These are phyloP conservation scores for Linderniella brevidens DNA, from an alignment of 257 asterid species.

Conservation along the genomic window DNA sequence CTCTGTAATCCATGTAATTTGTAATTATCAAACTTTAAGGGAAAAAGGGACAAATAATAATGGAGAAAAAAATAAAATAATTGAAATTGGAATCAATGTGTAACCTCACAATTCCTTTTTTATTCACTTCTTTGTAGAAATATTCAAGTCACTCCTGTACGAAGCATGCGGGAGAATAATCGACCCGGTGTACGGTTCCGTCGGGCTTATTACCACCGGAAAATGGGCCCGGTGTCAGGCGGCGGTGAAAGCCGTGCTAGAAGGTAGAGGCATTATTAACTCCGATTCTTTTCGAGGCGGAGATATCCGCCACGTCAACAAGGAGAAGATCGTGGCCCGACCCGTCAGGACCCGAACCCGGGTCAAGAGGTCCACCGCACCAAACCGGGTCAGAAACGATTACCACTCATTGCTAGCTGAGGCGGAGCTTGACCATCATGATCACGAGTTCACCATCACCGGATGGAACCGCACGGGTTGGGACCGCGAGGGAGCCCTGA, in stretches of 20 bases:
- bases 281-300: slow-evolving; percentile 32
- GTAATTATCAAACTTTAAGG: too few relatives aligned
- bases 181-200: slow-evolving; percentile 55
- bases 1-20: too few relatives aligned
- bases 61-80: too few relatives aligned
- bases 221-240: slow-evolving; percentile 52
- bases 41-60: too few relatives aligned
- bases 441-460: slow-evolving; percentile 42
- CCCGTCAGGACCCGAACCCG: slow-evolving; percentile 24
- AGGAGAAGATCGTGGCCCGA: slow-evolving; percentile 13
- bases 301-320: slow-evolving; percentile 65
- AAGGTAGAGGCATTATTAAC: slow-evolving; percentile 14
- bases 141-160: slow-evolving; percentile 41
- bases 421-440: slow-evolving; percentile 11
- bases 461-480: slow-evolving; percentile 33
- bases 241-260: slow-evolving; percentile 62
- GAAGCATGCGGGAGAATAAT: slow-evolving; percentile 87
- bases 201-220: slow-evolving; percentile 52
- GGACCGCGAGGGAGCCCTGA: slow-evolving; percentile 24
- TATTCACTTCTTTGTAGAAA: slow-evolving; percentile 16
- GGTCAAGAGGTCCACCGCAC: slow-evolving; percentile 21
- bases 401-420: slow-evolving; percentile 4
- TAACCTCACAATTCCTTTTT: too few relatives aligned
- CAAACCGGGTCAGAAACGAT: not conserved
- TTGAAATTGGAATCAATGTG: too few relatives aligned